Evolutionary conservation across 805 yeast genomes (phyloP).

Genomic region (Hanseniaspora nectarophila): DNA sequence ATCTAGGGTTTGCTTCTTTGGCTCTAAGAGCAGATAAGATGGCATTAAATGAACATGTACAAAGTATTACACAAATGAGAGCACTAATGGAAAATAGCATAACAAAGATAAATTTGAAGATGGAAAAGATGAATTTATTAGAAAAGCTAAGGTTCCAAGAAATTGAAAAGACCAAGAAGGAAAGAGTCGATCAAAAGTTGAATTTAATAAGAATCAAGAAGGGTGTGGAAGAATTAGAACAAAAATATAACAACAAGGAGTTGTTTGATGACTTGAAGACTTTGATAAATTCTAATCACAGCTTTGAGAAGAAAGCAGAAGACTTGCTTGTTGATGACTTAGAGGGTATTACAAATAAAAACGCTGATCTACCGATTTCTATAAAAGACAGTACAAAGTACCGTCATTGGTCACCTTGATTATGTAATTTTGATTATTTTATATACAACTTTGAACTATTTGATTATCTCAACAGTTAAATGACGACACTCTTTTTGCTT

Average conservation of each 20-base stretch:
- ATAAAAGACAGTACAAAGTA: conserved; percentile 50
- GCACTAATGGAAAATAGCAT: conserved; percentile 48
- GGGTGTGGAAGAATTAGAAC: conserved; percentile 39
- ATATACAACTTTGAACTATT: too few relatives aligned
- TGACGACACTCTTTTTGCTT: too few relatives aligned
- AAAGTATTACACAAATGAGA: background rate
- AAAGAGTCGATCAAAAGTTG: conserved; percentile 54
- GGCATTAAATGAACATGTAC: conserved; percentile 8
- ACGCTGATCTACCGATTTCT: conserved; percentile 41
- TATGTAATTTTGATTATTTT: too few relatives aligned
- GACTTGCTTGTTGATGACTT: background rate
- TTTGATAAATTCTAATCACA: background rate
- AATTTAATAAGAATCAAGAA: conserved; percentile 58
- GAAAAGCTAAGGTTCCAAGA: conserved; percentile 60
- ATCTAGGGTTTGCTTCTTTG: conserved; percentile 59
- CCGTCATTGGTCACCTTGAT: conserved; percentile 53
- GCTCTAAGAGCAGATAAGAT: conserved; percentile 44
- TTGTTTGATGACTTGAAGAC: background rate
- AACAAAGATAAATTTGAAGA: conserved; percentile 52
- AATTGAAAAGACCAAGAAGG: conserved; percentile 40
- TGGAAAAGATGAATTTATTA: conserved; percentile 44
- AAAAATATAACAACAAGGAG: conserved; percentile 18
- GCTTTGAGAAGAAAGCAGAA: conserved; percentile 1
- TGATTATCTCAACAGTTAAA: too few relatives aligned
- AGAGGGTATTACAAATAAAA: background rate